These are phyloP conservation scores for Stromatinia cepivora DNA, from an alignment of 2,329 filamentous ascomycete genomes.

Conservation along the genomic window DNA sequence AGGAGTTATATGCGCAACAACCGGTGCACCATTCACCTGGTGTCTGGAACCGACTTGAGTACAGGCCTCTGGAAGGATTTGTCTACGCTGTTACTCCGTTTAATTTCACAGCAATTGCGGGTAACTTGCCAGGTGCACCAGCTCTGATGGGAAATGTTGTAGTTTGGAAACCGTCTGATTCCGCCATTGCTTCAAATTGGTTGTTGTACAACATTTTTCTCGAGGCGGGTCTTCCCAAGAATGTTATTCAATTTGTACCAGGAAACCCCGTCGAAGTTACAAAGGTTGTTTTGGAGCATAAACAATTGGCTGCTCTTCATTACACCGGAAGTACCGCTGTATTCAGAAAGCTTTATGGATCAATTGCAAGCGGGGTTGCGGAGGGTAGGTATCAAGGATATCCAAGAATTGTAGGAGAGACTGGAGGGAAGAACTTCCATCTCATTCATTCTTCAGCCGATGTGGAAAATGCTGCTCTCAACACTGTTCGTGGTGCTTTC, in stretches of 20 bases:
- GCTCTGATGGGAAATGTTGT: constrained; percentile 92
- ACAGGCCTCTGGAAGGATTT: constrained; percentile 88
- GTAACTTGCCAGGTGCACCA: constrained; percentile 79
- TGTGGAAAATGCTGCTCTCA: constrained; percentile 72
- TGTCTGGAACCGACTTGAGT: constrained; percentile 88
- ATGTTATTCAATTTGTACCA: constrained; percentile 91
- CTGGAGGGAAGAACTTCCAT: constrained; percentile 93
- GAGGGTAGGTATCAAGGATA: constrained; percentile 82
- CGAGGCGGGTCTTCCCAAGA: constrained; percentile 82
- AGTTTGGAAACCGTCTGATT: constrained; percentile 91
- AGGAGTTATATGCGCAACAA: constrained; percentile 86
- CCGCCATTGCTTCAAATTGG: constrained; percentile 83
- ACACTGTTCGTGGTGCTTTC: constrained; percentile 84
- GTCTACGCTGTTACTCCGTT: constrained; percentile 93
- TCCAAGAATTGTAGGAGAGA: constrained; percentile 86
- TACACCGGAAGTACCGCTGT: constrained; percentile 92
- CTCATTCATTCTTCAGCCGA: constrained; percentile 76
- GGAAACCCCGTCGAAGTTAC: constrained; percentile 85
- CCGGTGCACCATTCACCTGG: constrained; percentile 79
- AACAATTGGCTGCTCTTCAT: constrained; percentile 84
- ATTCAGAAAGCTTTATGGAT: constrained; percentile 84
- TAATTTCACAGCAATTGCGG: constrained; percentile 95
- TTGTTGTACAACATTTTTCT: constrained; percentile 85
- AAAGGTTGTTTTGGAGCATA: constrained; percentile 71
- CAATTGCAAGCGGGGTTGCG: constrained; percentile 78